Evolutionary conservation across 345 rosid genomes (phyloP).

Genomic region (Syzygium aromaticum): DNA sequence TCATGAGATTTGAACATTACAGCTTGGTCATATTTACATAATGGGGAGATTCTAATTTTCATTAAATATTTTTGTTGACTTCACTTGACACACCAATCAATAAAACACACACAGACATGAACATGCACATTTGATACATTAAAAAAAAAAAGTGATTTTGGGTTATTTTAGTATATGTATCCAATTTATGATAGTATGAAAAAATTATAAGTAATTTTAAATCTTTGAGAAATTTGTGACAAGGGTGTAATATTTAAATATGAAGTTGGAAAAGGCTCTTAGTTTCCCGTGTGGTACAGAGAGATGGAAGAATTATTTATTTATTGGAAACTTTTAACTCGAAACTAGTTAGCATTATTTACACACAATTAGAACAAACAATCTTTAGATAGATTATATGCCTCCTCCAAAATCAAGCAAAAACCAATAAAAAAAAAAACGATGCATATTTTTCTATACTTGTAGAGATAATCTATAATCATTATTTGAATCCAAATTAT

Average conservation of each 20-base stretch:
- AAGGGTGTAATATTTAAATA: background rate
- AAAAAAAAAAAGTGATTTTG: background rate
- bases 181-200: background rate
- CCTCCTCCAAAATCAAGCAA: background rate
- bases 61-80: background rate
- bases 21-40: background rate
- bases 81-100: background rate
- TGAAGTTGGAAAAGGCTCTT: background rate
- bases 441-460: accelerated
- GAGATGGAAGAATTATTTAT: background rate
- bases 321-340: background rate
- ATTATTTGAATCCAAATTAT: too few species aligned
- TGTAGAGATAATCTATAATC: too few species aligned
- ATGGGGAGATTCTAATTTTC: accelerated
- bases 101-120: background rate
- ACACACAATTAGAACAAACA: background rate
- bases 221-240: background rate
- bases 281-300: background rate
- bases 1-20: background rate
- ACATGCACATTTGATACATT: background rate
- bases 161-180: background rate
- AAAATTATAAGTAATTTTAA: too few species aligned
- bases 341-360: background rate
- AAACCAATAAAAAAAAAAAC: background rate
- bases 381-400: background rate